Evolutionary conservation across 306 rosid species (phyloP), one percentile per base, ranked within the genome.

Genomic region (Biancaea sappan): DNA sequence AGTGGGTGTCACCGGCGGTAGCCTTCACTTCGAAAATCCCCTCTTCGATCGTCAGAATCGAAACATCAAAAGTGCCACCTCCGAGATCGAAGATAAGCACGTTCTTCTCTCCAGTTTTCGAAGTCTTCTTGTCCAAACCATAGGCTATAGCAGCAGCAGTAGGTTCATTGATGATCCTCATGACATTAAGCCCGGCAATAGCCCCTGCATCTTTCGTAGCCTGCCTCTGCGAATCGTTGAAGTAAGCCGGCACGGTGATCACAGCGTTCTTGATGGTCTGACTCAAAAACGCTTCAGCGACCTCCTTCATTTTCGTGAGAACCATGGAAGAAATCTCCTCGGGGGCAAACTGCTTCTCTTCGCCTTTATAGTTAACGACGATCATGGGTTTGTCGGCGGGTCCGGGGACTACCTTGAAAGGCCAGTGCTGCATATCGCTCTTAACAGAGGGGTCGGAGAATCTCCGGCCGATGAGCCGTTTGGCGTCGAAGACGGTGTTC

Each of bases 41-140:
- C n/a, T 59, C 81, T 43, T 83, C 84, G 6, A 79, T 71, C 1
- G 81, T 66, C 21, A 83, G 78, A 25, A 83, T 37, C 0, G 86
- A 83, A 71, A 79, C 84, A 60, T 83, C 86, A 41, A 83, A 79
- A 16, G 86, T 83, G 0, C 86, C 86, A 19, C 86, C 86, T 58
- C 86, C 86, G 8, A 83, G 84, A 59, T 79, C 86, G 48, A 83
- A 83, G 35, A 83, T 83, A 10, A 83, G 79, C 69, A 83, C 86
- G 18, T 83, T 83, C 60, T 48, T 32, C 46, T 83, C 86, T 9
- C 73, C 81, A 6, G 77, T 25, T 67, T 76, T 79, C 47, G 76
- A 83, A 0, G 26, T 43, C 26, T 71, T 79, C 69, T 71, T 83
- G 57, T 83, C 81, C 28, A 83, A 71, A 1, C 86, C 86, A 21